Evolutionary conservation across 169 alveolate genomes (phyloP).

Genomic region (Eimeria mitis): DNA sequence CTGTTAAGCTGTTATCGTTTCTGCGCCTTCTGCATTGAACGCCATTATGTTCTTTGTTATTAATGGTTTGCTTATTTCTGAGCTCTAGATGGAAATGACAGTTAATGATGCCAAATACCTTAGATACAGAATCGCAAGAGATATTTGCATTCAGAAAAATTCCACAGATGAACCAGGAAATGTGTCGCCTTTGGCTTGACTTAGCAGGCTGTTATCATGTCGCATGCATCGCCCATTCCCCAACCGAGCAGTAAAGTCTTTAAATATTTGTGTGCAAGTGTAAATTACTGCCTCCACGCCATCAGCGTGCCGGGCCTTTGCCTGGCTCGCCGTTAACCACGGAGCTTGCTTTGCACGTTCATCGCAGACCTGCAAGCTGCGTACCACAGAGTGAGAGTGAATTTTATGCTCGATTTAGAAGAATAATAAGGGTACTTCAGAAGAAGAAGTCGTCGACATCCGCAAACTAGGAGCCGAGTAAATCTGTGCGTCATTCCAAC

Average conservation of each 20-base stretch:
- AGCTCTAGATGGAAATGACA: neutral
- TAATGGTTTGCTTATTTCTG: neutral
- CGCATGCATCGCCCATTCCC: neutral
- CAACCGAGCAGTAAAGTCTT: too few relatives aligned
- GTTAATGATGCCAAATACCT: neutral
- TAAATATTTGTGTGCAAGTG: neutral
- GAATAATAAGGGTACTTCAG: neutral
- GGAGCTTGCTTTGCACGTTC: neutral
- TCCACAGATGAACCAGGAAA: neutral
- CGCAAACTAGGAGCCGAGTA: neutral
- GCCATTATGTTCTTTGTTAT: neutral
- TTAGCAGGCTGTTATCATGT: neutral
- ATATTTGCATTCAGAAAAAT: neutral
- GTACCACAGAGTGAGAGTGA: neutral
- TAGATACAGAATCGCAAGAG: neutral
- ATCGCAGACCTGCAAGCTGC: neutral
- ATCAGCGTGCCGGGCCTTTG: neutral
- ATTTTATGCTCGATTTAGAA: neutral
- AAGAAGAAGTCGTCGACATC: neutral
- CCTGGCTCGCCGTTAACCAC: neutral
- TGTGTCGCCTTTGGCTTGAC: neutral
- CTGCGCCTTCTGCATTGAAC: neutral
- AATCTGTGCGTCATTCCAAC: neutral
- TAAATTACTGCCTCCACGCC: neutral
- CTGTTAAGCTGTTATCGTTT: neutral